Conservation (phyloP, 441 rosid genomes). For the Syzygium malaccense region DNA sequence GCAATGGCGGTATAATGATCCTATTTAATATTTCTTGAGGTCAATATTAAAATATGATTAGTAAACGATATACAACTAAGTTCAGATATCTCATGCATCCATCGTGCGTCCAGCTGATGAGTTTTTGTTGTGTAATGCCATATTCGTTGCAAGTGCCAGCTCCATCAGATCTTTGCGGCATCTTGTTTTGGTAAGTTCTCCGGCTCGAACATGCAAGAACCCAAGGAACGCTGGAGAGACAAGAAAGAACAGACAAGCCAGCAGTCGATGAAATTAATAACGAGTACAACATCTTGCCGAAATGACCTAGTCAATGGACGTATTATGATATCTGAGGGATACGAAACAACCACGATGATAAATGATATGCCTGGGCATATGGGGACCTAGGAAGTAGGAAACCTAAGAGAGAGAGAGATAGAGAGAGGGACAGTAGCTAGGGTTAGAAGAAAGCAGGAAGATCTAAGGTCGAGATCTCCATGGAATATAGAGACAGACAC, state of each 20-base stretch:
- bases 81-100: neutral
- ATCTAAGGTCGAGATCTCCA: neutral
- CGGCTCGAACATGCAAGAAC: neutral
- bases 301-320: neutral
- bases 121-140: neutral
- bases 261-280: neutral
- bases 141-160: neutral
- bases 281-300: neutral
- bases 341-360: neutral
- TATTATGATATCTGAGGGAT: neutral
- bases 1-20: neutral
- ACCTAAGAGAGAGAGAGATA: neutral
- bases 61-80: neutral
- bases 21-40: neutral
- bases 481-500: neutral
- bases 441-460: neutral
- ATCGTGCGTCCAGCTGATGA: neutral
- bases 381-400: neutral
- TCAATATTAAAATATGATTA: neutral
- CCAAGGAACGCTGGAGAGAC: neutral
- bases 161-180: neutral
- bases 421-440: neutral
- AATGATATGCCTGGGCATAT: neutral
- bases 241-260: neutral
- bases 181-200: neutral